Conservation (phyloP, 2,329 filamentous ascomycete species). For the Venturia carpophila region DNA sequence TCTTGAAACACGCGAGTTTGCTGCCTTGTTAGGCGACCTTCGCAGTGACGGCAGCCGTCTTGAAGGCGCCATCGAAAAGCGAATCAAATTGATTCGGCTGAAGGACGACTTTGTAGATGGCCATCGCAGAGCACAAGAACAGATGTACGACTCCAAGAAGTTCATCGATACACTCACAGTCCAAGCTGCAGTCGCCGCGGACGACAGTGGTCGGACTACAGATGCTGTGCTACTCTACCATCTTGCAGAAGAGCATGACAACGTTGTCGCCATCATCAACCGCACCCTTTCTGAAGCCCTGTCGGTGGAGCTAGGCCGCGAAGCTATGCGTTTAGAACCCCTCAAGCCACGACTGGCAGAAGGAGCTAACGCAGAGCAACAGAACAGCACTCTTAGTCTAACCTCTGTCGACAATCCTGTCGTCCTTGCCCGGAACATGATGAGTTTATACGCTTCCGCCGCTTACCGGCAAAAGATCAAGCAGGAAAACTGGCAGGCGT, state of each 20-base stretch:
- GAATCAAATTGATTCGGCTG: conserved; percentile 63
- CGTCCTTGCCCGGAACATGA: conserved; percentile 55
- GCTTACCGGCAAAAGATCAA: conserved; percentile 55
- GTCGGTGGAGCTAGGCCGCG: conserved; percentile 75
- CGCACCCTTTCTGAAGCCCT: conserved; percentile 84
- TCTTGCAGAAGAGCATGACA: conserved; percentile 89
- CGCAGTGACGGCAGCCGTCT: conserved; percentile 77
- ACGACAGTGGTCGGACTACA: conserved; percentile 86
- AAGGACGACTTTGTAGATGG: conserved; percentile 13
- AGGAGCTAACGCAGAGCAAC: conserved; percentile 26
- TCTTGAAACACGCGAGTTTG: conserved; percentile 94
- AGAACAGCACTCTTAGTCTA: conserved; percentile 54
- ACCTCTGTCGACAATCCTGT: conserved; percentile 61
- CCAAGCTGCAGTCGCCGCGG: conserved; percentile 83
- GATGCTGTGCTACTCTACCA: conserved; percentile 94
- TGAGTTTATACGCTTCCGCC: conserved; percentile 52
- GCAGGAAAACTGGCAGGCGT: conserved; percentile 49
- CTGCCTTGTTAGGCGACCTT: conserved; percentile 86
- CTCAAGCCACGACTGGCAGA: conserved; percentile 59
- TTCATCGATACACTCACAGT: conserved; percentile 89
- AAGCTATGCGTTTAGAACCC: conserved; percentile 68
- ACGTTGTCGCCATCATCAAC: conserved; percentile 83
- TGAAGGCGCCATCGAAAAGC: conserved; percentile 78
- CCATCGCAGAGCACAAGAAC: conserved; percentile 14
- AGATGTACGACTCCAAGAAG: conserved; percentile 68